A percentile compares a stretch with the other conserved stretches of the same genome.
Evolutionary conservation across 352 stramenopile species (phyloP).

Genomic region (Phytophthora sp.): DNA sequence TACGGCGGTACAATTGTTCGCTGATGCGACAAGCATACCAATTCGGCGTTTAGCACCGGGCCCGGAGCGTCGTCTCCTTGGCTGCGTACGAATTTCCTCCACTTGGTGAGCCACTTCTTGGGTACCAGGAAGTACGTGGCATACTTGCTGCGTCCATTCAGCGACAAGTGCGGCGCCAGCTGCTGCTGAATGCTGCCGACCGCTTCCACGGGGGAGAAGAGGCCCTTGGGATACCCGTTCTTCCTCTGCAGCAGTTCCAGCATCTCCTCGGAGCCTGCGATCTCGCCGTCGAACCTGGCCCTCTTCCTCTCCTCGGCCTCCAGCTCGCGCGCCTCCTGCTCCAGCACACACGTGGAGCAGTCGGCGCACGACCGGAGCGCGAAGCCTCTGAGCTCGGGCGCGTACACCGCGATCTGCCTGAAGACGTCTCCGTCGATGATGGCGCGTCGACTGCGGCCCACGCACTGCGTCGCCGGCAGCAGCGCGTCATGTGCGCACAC

Average conservation of each 20-base stretch:
- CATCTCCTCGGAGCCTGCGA: slow-evolving; percentile 66
- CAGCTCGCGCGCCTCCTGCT: slow-evolving; percentile 60
- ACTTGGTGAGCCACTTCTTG: slow-evolving; percentile 85
- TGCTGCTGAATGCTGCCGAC: slow-evolving; percentile 31
- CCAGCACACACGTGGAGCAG: slow-evolving; percentile 60
- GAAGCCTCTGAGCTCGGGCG: slow-evolving; percentile 67
- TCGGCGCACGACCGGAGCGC: slow-evolving; percentile 51
- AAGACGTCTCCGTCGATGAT: slow-evolving; percentile 57
- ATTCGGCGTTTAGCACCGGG: slow-evolving; percentile 80
- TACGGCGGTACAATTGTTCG: slow-evolving; percentile 81
- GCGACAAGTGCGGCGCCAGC: slow-evolving; percentile 54
- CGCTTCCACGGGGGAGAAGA: slow-evolving; percentile 64
- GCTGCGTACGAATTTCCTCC: slow-evolving; percentile 78
- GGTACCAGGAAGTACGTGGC: slow-evolving; percentile 82
- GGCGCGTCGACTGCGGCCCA: slow-evolving; percentile 62
- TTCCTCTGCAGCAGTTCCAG: slow-evolving; percentile 81
- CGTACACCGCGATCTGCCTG: slow-evolving; percentile 57
- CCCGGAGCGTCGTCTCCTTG: slow-evolving; percentile 61
- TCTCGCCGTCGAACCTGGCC: slow-evolving; percentile 69
- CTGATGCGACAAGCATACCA: slow-evolving; percentile 83
- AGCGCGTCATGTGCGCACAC: slow-evolving; percentile 70
- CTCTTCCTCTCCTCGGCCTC: slow-evolving; percentile 59
- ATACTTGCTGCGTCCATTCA: slow-evolving; percentile 56
- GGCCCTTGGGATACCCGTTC: slow-evolving; percentile 72
- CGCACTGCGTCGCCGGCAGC: slow-evolving; percentile 60